Percentiles rank a stretch among this genome's conserved stretches.
Conservation (phyloP, 2,329 filamentous ascomycete species). For the Aspergillus sp. region DNA sequence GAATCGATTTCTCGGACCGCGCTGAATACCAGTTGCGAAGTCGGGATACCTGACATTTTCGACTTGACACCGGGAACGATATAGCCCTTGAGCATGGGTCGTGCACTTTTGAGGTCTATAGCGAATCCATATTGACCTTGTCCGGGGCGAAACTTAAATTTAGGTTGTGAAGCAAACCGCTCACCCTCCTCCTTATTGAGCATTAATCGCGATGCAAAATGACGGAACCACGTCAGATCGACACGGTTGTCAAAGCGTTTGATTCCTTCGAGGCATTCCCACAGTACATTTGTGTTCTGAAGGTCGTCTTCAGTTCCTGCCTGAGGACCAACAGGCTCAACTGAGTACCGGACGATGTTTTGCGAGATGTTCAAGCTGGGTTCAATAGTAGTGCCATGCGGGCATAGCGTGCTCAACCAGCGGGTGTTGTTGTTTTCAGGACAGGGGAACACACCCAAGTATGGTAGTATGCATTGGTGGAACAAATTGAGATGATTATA, state of each 20-base stretch:
- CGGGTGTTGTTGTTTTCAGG: background rate
- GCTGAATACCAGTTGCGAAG: constrained; percentile 6
- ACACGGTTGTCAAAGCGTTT: background rate
- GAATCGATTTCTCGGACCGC: constrained; percentile 3
- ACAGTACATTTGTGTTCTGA: constrained; percentile 7
- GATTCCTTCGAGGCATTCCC: constrained; percentile 1
- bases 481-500: constrained; percentile 9
- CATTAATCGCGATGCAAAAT: background rate
- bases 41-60: constrained; percentile 6
- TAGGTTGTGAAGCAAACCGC: background rate
- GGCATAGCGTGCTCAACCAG: constrained; percentile 8
- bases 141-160: background rate
- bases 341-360: constrained; percentile 6
- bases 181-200: background rate
- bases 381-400: constrained; percentile 10
- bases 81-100: constrained; percentile 8
- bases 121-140: constrained; percentile 3
- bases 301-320: constrained; percentile 7
- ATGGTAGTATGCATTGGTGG: constrained; percentile 11
- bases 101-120: constrained; percentile 6
- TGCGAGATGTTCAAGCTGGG: constrained; percentile 10
- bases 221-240: background rate
- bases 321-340: constrained; percentile 8
- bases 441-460: constrained; percentile 9
- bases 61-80: constrained; percentile 7